Evolutionary conservation across 495 filamentous ascomycete species (phyloP).

Genomic region (Schizothecium vesticola): DNA sequence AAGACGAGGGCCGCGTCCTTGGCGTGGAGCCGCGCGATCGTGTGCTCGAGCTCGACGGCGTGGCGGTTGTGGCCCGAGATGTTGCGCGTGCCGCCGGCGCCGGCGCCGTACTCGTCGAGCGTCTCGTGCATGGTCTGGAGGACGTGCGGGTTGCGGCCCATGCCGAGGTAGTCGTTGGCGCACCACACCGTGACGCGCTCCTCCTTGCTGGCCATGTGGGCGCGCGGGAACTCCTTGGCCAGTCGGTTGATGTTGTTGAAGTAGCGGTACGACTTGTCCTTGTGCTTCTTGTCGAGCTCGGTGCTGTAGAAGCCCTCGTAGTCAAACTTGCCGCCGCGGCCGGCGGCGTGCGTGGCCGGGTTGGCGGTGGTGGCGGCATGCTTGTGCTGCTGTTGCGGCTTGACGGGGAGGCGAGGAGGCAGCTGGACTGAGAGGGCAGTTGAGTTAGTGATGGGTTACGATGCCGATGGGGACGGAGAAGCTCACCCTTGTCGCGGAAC

Average conservation of each 20-base stretch:
- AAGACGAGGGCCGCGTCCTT: conserved; percentile 92
- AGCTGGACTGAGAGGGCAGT: conserved; percentile 29
- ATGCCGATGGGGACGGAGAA: neutral
- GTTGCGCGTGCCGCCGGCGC: conserved; percentile 92
- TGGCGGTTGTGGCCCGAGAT: conserved; percentile 98
- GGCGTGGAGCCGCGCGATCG: conserved; percentile 80
- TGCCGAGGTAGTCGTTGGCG: conserved; percentile 97
- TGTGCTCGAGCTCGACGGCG: conserved; percentile 76
- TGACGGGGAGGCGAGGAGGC: conserved; percentile 32
- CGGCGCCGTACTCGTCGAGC: conserved; percentile 89
- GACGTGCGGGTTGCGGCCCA: conserved; percentile 87
- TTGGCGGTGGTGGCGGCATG: conserved; percentile 16
- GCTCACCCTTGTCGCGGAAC: conserved; percentile 57
- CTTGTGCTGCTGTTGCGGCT: conserved; percentile 25
- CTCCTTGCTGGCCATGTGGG: conserved; percentile 78
- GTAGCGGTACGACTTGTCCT: conserved; percentile 98
- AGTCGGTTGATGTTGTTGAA: conserved; percentile 99
- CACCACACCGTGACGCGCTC: conserved; percentile 98
- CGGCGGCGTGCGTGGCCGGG: conserved; percentile 16
- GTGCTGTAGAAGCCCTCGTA: conserved; percentile 84
- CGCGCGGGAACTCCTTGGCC: conserved; percentile 91
- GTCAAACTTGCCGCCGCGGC: conserved; percentile 57
- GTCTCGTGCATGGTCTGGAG: conserved; percentile 91
- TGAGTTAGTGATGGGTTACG: conserved; percentile 7
- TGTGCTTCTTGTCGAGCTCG: conserved; percentile 97